Evolutionary conservation across 1,284 basidiomycete genomes (phyloP).

Genomic region (Bjerkandera adusta): DNA sequence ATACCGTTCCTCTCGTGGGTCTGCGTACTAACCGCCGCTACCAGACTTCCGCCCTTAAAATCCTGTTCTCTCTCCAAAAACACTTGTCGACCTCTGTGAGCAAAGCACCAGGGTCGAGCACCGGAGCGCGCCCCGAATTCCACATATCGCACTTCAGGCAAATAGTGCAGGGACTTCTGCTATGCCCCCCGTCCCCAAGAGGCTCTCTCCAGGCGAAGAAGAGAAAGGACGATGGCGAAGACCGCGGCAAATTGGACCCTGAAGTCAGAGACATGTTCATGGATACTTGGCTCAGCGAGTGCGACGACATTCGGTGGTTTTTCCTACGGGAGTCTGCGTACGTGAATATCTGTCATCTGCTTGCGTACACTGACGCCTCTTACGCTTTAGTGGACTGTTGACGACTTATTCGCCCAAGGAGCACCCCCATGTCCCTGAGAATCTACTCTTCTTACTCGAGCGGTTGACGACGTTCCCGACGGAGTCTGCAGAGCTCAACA

Average conservation of each 20-base stretch:
- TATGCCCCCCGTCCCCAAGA: conserved; percentile 57
- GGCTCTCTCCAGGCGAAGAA: conserved; percentile 21
- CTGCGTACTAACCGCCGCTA: too few relatives aligned
- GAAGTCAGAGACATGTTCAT: conserved; percentile 68
- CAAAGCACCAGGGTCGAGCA: conserved; percentile 31
- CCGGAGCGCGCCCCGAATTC: conserved; percentile 50
- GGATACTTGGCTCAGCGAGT: conserved; percentile 70
- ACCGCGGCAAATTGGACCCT: conserved; percentile 41
- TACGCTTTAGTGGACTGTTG: conserved; percentile 22
- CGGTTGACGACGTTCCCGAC: conserved; percentile 83
- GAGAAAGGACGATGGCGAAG: conserved; percentile 16
- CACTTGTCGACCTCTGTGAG: conserved; percentile 71
- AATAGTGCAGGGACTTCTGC: conserved; percentile 58
- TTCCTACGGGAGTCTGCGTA: conserved; percentile 87
- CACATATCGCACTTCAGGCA: conserved; percentile 69
- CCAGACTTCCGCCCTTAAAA: conserved; percentile 75
- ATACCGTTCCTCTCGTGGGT: background rate
- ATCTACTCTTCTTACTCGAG: conserved; percentile 78
- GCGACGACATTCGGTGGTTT: conserved; percentile 93
- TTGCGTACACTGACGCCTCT: conserved; percentile 17
- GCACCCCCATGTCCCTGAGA: conserved; percentile 47
- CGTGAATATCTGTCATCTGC: conserved; percentile 24
- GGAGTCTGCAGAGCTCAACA: conserved; percentile 69
- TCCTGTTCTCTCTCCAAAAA: conserved; percentile 80
- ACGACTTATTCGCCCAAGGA: conserved; percentile 27